Conservation (phyloP, 2,329 filamentous ascomycete species). For the Colletotrichum limetticola region DNA sequence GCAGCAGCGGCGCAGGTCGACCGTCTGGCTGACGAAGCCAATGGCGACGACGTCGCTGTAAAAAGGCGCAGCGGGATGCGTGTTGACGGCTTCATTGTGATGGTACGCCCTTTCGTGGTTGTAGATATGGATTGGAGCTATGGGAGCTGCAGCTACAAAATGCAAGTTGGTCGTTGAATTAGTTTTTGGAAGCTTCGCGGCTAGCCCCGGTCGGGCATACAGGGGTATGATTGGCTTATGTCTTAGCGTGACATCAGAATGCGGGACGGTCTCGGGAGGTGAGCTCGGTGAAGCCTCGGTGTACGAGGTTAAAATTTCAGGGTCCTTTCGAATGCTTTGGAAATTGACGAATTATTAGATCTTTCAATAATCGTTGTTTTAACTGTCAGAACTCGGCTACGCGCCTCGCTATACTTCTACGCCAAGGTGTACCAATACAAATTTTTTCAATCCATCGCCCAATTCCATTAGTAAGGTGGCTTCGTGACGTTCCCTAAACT, state of each 20-base stretch:
- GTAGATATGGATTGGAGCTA: not conserved
- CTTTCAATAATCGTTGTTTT: not conserved
- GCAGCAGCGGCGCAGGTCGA: slow-evolving; percentile 34
- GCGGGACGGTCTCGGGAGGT: not conserved
- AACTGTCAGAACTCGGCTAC: slow-evolving; percentile 25
- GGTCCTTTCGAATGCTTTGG: not conserved
- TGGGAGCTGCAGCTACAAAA: not conserved
- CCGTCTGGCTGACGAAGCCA: slow-evolving; percentile 40
- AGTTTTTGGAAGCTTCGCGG: slow-evolving; percentile 27
- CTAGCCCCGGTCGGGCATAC: not conserved
- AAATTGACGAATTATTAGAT: not conserved
- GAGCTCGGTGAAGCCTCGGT: slow-evolving; percentile 19
- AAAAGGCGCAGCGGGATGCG: slow-evolving; percentile 48
- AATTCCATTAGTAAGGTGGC: slow-evolving; percentile 57
- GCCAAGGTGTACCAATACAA: slow-evolving; percentile 32
- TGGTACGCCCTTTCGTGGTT: not conserved
- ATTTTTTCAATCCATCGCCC: not conserved
- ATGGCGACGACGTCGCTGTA: slow-evolving; percentile 37
- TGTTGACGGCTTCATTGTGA: slow-evolving; percentile 53
- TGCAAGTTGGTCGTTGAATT: slow-evolving; percentile 15
- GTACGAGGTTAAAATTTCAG: not conserved
- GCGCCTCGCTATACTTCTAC: slow-evolving; percentile 34
- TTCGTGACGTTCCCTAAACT: slow-evolving; percentile 57
- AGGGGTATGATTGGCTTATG: slow-evolving; percentile 18
- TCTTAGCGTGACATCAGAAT: slow-evolving; percentile 22